Evolutionary conservation across 2,329 filamentous ascomycete species (phyloP).

Genomic region (Colletotrichum chlorophyti): DNA sequence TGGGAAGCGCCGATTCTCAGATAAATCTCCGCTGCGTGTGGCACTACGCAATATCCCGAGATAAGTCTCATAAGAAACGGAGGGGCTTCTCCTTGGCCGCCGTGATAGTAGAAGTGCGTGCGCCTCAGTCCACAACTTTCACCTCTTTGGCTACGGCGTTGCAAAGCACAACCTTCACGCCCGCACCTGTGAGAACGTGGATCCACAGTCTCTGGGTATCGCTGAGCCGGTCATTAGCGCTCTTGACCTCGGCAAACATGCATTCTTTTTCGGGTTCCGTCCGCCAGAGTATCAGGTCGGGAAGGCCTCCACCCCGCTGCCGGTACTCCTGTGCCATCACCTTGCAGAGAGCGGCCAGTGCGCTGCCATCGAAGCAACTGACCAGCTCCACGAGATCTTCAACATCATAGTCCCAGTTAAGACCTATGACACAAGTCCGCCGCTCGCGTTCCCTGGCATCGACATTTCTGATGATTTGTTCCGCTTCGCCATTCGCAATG

Average conservation of each 20-base stretch:
- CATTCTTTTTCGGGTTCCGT: conserved; percentile 53
- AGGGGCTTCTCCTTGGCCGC: background rate
- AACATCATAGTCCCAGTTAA: conserved; percentile 88
- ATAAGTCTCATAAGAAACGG: background rate
- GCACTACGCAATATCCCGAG: conserved; percentile 2
- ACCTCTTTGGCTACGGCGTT: conserved; percentile 65
- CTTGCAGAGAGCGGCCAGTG: conserved; percentile 85
- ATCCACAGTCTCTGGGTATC: conserved; percentile 98
- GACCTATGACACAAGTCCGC: conserved; percentile 85
- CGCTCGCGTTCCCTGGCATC: conserved; percentile 72
- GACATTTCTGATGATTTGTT: conserved; percentile 69
- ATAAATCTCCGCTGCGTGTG: conserved; percentile 22
- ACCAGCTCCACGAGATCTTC: conserved; percentile 82
- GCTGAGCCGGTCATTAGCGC: conserved; percentile 89
- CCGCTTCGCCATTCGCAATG: conserved; percentile 83
- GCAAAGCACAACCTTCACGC: conserved; percentile 84
- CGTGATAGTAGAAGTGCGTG: background rate
- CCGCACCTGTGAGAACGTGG: conserved; percentile 85
- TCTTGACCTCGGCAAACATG: conserved; percentile 83
- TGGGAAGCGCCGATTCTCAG: conserved; percentile 4
- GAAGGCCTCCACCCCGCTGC: conserved; percentile 84
- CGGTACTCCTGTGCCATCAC: conserved; percentile 96
- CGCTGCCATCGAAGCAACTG: conserved; percentile 78
- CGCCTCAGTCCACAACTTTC: conserved; percentile 47
- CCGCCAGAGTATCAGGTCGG: conserved; percentile 91